phyloP scores from a whole-genome alignment of 176 grass and related monocot species.

The Ananas comosus region DNA sequence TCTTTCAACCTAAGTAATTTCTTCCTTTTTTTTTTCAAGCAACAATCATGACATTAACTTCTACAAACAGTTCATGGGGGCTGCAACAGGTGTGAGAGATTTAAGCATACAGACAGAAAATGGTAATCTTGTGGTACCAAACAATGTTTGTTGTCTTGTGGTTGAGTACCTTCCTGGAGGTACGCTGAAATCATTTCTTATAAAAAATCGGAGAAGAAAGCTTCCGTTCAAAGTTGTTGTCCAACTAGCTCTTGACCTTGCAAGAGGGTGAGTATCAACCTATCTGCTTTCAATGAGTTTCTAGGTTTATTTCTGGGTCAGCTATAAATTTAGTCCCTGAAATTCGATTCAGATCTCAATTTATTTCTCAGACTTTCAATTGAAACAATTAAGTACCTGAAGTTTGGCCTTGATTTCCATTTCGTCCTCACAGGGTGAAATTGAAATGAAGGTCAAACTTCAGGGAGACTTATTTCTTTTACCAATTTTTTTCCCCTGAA shows the following conservation, averaged over 20 bases:
- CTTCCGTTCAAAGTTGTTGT: slow-evolving; percentile 91
- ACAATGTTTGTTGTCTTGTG: slow-evolving; percentile 80
- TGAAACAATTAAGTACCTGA: too few relatives aligned
- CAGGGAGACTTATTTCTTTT: not conserved
- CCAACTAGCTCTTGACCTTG: slow-evolving; percentile 83
- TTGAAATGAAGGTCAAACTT: too few relatives aligned
- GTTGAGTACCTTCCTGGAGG: slow-evolving; percentile 94
- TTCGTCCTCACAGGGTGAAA: too few relatives aligned
- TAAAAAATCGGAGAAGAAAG: slow-evolving; percentile 96
- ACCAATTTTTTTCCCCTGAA: slow-evolving; percentile 1
- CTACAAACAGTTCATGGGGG: slow-evolving; percentile 76
- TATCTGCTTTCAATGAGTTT: not conserved
- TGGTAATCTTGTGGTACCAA: slow-evolving; percentile 90
- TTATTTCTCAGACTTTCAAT: not conserved
- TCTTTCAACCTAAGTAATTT: not conserved
- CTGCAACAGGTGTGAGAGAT: slow-evolving; percentile 88
- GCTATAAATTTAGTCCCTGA: too few relatives aligned
- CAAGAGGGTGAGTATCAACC: slow-evolving; percentile 57
- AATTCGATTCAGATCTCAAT: not conserved
- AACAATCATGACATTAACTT: slow-evolving; percentile 26
- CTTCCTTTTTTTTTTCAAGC: slow-evolving; percentile 12
- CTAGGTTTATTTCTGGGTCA: not conserved
- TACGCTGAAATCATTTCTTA: slow-evolving; percentile 96
- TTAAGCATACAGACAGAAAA: slow-evolving; percentile 83
- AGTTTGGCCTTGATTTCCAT: too few relatives aligned